Evolutionary conservation across 2,329 filamentous ascomycete genomes (phyloP), one percentile per base, ranked within the genome.

Genomic region (Parastagonospora avenae): DNA sequence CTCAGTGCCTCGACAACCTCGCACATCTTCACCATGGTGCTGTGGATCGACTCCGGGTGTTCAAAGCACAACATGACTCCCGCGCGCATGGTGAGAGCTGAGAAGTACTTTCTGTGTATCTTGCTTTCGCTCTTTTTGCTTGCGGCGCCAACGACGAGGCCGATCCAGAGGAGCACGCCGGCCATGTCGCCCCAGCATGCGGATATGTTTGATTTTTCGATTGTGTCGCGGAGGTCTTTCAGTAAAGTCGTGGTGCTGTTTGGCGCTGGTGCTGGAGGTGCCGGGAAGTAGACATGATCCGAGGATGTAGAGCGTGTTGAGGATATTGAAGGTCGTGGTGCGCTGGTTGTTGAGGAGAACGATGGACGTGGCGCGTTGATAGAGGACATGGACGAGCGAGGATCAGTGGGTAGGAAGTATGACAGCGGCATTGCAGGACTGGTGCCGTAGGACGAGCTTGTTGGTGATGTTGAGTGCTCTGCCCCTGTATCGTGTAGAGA

Each of bases 111-210:
- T 49, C 57, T 53, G 27, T 60, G 28, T 1, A 57, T 42, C 14
- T 54, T 60, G 46, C 60, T 56, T 12, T 62, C 62, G 43, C 37
- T 55, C 9, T 61, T 55, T 35, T 55, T 57, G 31, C 60, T 69
- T 11, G 72, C 70, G 5, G 72, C 72, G 8, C 68, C 72, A 16
- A 62, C 57, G 6, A 67, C 61, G 7, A 74, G 64, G 0, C 62
- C 60, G 40, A 73, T 59, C 72, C 72, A 75, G 31, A 74, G 57
- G 2, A 74, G 61, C n/a, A 74, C 68, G 36, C 73, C 73, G 1
- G 67, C 67, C 64, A 75, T 68, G 46, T 73, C 70, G 40, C 48
- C 47, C 72, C 73, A 75, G 39, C 64, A 68, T 16, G 67, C 59
- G 4, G 67, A 66, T 28, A 72, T 47, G 41, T 73, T 57, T 2